phyloP scores from a whole-genome alignment of 805 yeast species.

The Candida ficus region DNA sequence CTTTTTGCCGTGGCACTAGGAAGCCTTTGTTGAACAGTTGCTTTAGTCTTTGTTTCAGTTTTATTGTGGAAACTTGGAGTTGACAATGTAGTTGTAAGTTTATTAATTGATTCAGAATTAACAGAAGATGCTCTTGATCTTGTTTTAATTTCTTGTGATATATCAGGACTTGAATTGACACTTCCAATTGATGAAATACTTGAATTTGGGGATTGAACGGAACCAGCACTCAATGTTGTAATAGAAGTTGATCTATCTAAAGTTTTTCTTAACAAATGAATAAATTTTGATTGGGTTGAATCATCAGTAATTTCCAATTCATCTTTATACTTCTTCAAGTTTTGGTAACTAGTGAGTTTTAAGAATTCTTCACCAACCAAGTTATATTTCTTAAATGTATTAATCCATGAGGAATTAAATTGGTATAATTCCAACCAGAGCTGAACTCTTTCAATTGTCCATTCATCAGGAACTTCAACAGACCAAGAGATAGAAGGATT shows the following conservation, averaged over 20 bases:
- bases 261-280: conserved; percentile 46
- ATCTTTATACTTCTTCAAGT: conserved; percentile 37
- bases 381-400: conserved; percentile 50
- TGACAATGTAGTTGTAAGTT: conserved; percentile 31
- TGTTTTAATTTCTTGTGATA: conserved; percentile 6
- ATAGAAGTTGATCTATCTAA: conserved; percentile 19
- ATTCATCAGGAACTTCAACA: conserved; percentile 50
- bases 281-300: conserved; percentile 52
- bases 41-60: not conserved
- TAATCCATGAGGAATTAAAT: conserved; percentile 73
- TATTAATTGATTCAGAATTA: conserved; percentile 13
- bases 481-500: conserved; percentile 38
- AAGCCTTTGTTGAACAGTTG: conserved; percentile 1
- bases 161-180: conserved; percentile 18
- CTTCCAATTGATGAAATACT: conserved; percentile 20
- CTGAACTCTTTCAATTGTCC: conserved; percentile 67
- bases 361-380: conserved; percentile 61
- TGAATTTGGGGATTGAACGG: conserved; percentile 12
- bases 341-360: conserved; percentile 62
- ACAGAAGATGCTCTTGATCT: conserved; percentile 27
- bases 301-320: conserved; percentile 40
- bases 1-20: conserved; percentile 4
- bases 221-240: conserved; percentile 13
- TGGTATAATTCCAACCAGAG: conserved; percentile 64
- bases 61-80: conserved; percentile 26